Base-by-base conservation (phyloP, 2,329 filamentous ascomycete species). In the Fusarium caatingaense region DNA sequence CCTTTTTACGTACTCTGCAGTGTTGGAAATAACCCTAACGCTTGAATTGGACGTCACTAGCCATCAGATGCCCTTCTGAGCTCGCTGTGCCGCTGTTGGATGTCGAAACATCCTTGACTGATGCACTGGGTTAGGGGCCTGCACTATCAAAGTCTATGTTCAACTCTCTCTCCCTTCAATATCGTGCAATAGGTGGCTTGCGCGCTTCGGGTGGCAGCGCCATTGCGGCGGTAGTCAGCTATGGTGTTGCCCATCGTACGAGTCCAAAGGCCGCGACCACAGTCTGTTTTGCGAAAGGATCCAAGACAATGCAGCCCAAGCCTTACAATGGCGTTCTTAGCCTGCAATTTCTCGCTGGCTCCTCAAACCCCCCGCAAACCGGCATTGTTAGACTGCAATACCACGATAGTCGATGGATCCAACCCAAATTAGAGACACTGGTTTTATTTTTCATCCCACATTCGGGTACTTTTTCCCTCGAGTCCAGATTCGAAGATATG, bases 161-260 rank as follows among this genome's bases (percentile, higher is more conserved):
- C 60, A 69, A 66, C 48, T 58, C 58, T 18, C 71, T 16, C 71
- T 64, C 59, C 44, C 30, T 40, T 65, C 58, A 56, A 60, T 72
- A 61, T 60, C 61, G 64, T 67, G 61, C 50, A 55, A 46, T 48
- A 69, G 59, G 64, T 46, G 65, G 72, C 63, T 72, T 68, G 51
- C 27, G 62, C 53, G 58, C 63, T 59, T 57, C 66, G 64, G 54
- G 58, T 51, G 46, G 45, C 45, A 58, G 51, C 51, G 56, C 53
- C 49, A 60, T 64, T 62, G 62, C 48, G 47, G 42, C 58, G 50
- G 41, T 55, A 62, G 47, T 51, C 50, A 70, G 55, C 56, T 50
- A 57, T 54, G 55, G 56, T 57, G 46, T 53, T 56, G 42, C 37
- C 63, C 48, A 75, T 74, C 72, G 72, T 74, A 75, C 71, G 73